Conservation (phyloP, 306 rosid species). For the Alnus rubra region DNA sequence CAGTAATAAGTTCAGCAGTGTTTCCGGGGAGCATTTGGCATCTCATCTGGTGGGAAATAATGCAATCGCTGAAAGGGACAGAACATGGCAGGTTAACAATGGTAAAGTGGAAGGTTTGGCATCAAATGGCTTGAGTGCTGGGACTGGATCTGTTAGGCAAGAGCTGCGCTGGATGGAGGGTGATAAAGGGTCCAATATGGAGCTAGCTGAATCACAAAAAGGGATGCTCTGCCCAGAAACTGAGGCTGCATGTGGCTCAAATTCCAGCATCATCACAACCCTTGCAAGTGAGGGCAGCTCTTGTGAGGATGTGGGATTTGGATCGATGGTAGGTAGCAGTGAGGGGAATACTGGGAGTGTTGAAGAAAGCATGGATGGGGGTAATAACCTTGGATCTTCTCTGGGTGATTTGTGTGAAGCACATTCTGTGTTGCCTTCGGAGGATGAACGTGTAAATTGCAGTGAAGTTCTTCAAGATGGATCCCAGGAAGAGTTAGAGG, state of each 20-base stretch:
- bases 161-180: constrained; percentile 29
- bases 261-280: constrained; percentile 59
- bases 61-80: constrained; percentile 5
- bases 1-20: constrained; percentile 20
- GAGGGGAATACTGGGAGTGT: constrained; percentile 39
- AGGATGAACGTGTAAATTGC: constrained; percentile 28
- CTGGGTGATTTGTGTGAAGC: constrained; percentile 33
- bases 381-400: constrained; percentile 29
- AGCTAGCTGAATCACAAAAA: constrained; percentile 36
- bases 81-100: constrained; percentile 14
- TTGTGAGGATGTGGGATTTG: constrained; percentile 56
- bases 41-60: constrained; percentile 8
- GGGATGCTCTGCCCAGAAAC: constrained; percentile 40
- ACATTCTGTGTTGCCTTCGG: constrained; percentile 31
- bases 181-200: constrained; percentile 27
- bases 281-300: constrained; percentile 57
- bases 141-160: constrained; percentile 27
- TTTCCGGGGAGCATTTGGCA: constrained; percentile 28
- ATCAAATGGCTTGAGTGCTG: constrained; percentile 21
- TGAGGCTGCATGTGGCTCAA: constrained; percentile 51
- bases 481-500: constrained; percentile 57
- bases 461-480: constrained; percentile 31
- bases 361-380: constrained; percentile 38
- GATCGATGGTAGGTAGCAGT: constrained; percentile 29
- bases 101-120: constrained; percentile 10